Percentiles rank a stretch among this genome's conserved stretches.
Evolutionary conservation across 2,329 filamentous ascomycete species (phyloP).

Genomic region (Mollisia scopiformis): DNA sequence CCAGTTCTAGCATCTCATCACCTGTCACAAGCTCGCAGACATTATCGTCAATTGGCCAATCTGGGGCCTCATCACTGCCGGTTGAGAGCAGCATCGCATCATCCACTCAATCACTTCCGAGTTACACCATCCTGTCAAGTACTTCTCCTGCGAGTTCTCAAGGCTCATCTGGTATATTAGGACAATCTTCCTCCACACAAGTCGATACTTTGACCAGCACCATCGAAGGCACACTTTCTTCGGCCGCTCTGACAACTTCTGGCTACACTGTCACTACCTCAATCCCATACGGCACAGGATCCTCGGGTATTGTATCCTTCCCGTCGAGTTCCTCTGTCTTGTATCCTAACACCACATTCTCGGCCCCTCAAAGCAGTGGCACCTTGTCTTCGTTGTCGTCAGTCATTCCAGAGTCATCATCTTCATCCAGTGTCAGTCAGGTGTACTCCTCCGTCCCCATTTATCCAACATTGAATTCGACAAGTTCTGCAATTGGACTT

Average conservation of each 20-base stretch:
- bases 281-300: not conserved
- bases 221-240: not conserved
- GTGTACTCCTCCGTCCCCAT: not conserved
- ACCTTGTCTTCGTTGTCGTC: not conserved
- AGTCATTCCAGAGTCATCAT: not conserved
- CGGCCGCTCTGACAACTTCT: not conserved
- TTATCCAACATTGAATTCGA: not conserved
- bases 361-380: not conserved
- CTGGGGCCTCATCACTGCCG: not conserved
- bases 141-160: not conserved
- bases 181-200: not conserved
- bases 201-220: not conserved
- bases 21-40: no score
- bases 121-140: not conserved
- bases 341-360: slow-evolving; percentile 8
- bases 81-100: not conserved
- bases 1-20: no score
- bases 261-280: not conserved
- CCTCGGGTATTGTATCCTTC: not conserved
- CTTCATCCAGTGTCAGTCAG: not conserved
- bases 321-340: slow-evolving; percentile 3
- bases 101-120: not conserved
- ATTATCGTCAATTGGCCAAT: no score
- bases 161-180: not conserved
- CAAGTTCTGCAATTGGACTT: not conserved